Evolutionary conservation across 495 filamentous ascomycete genomes (phyloP).

Genomic region (Margaritispora aquatica): DNA sequence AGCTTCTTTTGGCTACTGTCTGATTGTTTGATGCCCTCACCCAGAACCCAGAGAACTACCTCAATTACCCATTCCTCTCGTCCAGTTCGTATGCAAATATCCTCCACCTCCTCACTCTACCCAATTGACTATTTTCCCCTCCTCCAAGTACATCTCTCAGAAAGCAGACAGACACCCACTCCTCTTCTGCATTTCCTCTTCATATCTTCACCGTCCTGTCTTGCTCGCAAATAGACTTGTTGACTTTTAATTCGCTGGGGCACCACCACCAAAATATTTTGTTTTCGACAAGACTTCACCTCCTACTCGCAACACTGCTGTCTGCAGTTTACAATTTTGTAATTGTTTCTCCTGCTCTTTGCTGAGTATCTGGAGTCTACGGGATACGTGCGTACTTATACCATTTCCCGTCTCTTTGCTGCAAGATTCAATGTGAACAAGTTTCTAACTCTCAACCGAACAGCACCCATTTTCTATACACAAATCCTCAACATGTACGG

Average conservation of each 20-base stretch:
- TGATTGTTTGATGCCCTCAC: background rate
- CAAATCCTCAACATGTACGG: conserved; percentile 68
- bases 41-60: too few relatives aligned
- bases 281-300: background rate
- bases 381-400: conserved; percentile 6
- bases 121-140: background rate
- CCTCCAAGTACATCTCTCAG: background rate
- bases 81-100: conserved; percentile 1
- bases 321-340: conserved; percentile 13
- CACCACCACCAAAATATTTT: conserved; percentile 10
- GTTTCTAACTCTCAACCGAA: background rate
- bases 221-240: background rate
- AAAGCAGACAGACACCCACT: background rate
- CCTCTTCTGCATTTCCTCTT: conserved; percentile 1
- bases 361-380: conserved; percentile 23
- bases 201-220: background rate
- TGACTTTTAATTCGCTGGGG: background rate
- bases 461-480: background rate
- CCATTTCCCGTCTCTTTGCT: background rate
- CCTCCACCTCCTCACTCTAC: conserved; percentile 3
- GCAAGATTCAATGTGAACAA: background rate
- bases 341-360: conserved; percentile 24
- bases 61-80: too few relatives aligned
- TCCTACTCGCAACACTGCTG: conserved; percentile 9
- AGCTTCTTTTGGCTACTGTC: background rate